Base-by-base conservation (phyloP, 23 red algal genomes). In the Chondrus crispus region DNA sequence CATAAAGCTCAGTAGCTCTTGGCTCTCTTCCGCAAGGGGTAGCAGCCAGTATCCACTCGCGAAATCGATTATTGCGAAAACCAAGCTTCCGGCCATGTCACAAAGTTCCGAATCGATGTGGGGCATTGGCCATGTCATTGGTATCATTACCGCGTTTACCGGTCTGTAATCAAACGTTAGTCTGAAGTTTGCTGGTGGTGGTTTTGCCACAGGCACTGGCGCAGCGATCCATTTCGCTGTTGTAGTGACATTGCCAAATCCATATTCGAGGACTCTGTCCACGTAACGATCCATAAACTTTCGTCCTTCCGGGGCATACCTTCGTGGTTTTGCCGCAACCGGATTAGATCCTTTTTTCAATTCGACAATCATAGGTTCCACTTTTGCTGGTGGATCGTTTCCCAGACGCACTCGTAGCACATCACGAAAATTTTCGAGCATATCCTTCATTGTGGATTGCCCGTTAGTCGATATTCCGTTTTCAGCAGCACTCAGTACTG, bases 131-230 rank as follows among this genome's bases (percentile, higher is more conserved):
- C 74, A 81, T 18, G n/a, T 22, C 13, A 22, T 1, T 14, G 66
- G 18, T 26, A 18, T n/a, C 16, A 26, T 72, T 14, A 14, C 26
- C 43, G 28, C 28, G 71, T 26, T 86, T 26, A 86, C 5, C 22
- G 28, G 24, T 48, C 82, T 5, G 28, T 43, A 68, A 28, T 86
- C 82, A 71, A 86, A 37, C 32, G 82, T 86, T 29, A 86, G 48
- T 26, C 52, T 28, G 30, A 41, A 86, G n/a, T 46, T 66, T 11
- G 54, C 82, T 10, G 82, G 82, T 18, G 40, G 40, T 45, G 57
- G 58, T 71, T 86, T 69, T 35, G 52, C 55, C n/a, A 68, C 55
- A n/a, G 47, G 35, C 33, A 86, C 35, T 41, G 55, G 82, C 33
- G 62, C 82, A 18, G 82, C 35, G 69, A 53, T 32, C 82, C 58